Evolutionary conservation across 1,284 basidiomycete genomes (phyloP).

Genomic region (Butyriboletus appendiculatus): DNA sequence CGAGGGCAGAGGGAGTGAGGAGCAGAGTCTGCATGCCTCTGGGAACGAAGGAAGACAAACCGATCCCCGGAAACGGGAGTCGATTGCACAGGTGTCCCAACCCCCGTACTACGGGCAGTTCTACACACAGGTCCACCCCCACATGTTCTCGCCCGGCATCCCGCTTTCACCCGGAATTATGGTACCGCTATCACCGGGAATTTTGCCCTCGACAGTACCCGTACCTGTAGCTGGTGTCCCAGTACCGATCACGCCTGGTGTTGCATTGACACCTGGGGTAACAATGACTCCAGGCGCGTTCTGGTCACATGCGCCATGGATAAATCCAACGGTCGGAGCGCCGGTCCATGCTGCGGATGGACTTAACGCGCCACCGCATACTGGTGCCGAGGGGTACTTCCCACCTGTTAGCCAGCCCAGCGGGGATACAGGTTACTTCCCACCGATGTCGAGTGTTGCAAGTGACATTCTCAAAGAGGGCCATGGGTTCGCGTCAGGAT

Average conservation of each 20-base stretch:
- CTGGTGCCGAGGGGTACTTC: conserved; percentile 43
- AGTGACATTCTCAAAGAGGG: conserved; percentile 43
- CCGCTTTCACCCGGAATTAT: conserved; percentile 35
- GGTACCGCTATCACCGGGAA: conserved; percentile 29
- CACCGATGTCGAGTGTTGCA: conserved; percentile 42
- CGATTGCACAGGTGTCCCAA: conserved; percentile 6
- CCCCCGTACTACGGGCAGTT: conserved; percentile 15
- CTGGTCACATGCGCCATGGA: conserved; percentile 57
- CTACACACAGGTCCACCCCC: conserved; percentile 25
- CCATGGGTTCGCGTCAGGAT: conserved; percentile 5
- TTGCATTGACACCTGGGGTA: conserved; percentile 67
- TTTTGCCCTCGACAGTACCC: conserved; percentile 19
- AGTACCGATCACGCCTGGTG: conserved; percentile 59
- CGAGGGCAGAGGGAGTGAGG: conserved; percentile 7
- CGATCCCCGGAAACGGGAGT: conserved; percentile 10
- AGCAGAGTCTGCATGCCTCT: not conserved
- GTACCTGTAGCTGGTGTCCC: conserved; percentile 26
- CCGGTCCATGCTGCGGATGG: conserved; percentile 45
- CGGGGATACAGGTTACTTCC: conserved; percentile 40
- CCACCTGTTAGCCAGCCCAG: conserved; percentile 35
- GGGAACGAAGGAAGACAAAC: conserved; percentile 11
- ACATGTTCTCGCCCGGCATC: conserved; percentile 35
- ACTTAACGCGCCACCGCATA: conserved; percentile 13
- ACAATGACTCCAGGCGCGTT: conserved; percentile 72
- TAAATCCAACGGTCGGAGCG: conserved; percentile 70